Evolutionary conservation across 75 land plant genomes (phyloP), one percentile per base, ranked within the genome.

Genomic region (Selaginella moellendorffii): DNA sequence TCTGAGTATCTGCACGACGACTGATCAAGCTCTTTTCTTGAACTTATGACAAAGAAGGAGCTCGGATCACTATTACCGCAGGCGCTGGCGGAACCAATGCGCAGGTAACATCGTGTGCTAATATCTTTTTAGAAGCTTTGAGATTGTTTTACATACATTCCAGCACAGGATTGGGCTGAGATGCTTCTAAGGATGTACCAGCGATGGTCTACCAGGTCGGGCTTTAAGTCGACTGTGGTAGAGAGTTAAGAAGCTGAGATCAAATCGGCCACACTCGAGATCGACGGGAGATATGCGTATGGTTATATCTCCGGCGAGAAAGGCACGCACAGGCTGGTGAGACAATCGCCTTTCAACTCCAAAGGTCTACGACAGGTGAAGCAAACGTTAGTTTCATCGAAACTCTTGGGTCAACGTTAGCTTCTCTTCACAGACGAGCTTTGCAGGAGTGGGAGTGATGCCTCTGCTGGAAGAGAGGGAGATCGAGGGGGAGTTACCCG

Each of bases 81-180:
- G 97, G 97, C 63, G 97, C 90, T 54, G 97, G 97, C 10, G 97
- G 97, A 28, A 88, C 97, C 31, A 95, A 92, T 82, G 97, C 97
- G 27, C 96, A 89, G 90, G 96, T 89, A 70, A 5, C 5, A 5
- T 5, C 46, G 14, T 14, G 14, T 14, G 46, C 14, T 5, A 5
- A 36, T 14, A 36, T 36, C 10, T 36, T 5, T 36, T 36, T 36
- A 36, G 46, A 36, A 5, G 14, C 10, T 14, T 36, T 36, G 46
- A 36, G 14, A 5, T 5, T 5, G 46, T 36, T 36, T 5, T 36
- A 36, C 14, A 5, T 36, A 36, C 46, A 14, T 36, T 78, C 64
- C 96, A 90, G 97, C 71, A 80, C 99, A 95, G 97, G 99, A 95
- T 69, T 95, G 99, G 99, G 90, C 99, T 62, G 97, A 90, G 67